Evolutionary conservation across 1,139 yeast genomes (phyloP).

Genomic region (Kodamaea plutei): DNA sequence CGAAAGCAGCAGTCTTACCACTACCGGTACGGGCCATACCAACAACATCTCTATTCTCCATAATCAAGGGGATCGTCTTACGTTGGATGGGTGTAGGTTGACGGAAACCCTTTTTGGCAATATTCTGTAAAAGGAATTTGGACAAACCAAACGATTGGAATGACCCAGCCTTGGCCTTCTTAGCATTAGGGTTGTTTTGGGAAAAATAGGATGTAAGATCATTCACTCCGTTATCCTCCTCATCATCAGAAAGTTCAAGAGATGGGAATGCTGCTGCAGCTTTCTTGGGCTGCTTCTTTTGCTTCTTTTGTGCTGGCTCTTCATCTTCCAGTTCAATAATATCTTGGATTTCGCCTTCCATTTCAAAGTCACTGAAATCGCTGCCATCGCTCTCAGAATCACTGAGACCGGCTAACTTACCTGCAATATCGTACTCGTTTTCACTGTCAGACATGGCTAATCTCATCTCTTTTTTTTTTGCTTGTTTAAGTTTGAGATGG

Average conservation of each 20-base stretch:
- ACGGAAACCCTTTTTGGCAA: constrained; percentile 79
- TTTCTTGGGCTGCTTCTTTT: constrained; percentile 9
- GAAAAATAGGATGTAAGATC: constrained; percentile 37
- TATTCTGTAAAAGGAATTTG: constrained; percentile 62
- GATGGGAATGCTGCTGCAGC: constrained; percentile 48
- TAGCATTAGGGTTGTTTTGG: constrained; percentile 41
- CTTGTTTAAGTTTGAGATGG: too few relatives aligned
- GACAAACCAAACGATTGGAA: constrained; percentile 90
- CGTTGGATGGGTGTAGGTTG: constrained; percentile 98
- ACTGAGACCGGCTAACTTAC: constrained; percentile 47
- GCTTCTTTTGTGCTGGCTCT: constrained; percentile 20
- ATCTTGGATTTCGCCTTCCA: constrained; percentile 50
- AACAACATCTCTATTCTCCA: constrained; percentile 89
- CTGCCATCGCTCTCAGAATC: constrained; percentile 12
- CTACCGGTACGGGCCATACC: constrained; percentile 99
- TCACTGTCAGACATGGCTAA: constrained; percentile 50
- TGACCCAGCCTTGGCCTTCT: constrained; percentile 74
- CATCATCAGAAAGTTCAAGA: constrained; percentile 66
- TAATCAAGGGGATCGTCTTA: constrained; percentile 84
- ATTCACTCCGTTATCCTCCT: too few relatives aligned
- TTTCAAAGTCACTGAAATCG: constrained; percentile 25
- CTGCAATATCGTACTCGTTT: constrained; percentile 66
- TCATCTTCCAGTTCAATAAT: constrained; percentile 53
- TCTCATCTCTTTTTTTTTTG: constrained; percentile 1
- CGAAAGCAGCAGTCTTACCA: constrained; percentile 97